Evolutionary conservation across 2,329 filamentous ascomycete genomes (phyloP).

Genomic region (Neopestalotiopsis rosae): DNA sequence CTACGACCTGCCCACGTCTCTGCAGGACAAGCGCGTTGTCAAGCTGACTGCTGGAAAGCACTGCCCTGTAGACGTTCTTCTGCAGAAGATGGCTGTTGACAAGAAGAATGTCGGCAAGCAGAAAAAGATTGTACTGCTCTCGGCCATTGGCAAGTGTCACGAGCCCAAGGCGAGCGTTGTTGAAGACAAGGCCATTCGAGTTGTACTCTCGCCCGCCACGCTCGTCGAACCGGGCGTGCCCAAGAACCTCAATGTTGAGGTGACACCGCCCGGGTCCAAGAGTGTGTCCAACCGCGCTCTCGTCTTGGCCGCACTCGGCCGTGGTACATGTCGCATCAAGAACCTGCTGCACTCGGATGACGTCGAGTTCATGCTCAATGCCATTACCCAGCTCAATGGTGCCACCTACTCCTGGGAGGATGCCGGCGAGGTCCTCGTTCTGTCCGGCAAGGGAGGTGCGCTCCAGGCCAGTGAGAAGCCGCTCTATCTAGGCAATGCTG

Average conservation of each 20-base stretch:
- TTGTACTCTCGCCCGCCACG: slow-evolving; percentile 82
- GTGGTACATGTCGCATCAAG: slow-evolving; percentile 84
- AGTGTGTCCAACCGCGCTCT: slow-evolving; percentile 96
- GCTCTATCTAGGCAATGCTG: slow-evolving; percentile 94
- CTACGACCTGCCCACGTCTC: slow-evolving; percentile 85
- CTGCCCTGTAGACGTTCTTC: slow-evolving; percentile 83
- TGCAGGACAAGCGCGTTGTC: slow-evolving; percentile 82
- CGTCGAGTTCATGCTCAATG: slow-evolving; percentile 95
- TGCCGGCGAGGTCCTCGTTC: slow-evolving; percentile 86
- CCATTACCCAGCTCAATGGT: slow-evolving; percentile 82
- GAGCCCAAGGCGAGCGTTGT: slow-evolving; percentile 90
- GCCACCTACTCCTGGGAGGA: slow-evolving; percentile 94
- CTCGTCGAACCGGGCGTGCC: slow-evolving; percentile 76
- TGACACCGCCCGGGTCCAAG: slow-evolving; percentile 93
- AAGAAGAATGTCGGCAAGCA: slow-evolving; percentile 97
- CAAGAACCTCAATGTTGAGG: slow-evolving; percentile 68
- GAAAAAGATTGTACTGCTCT: slow-evolving; percentile 94
- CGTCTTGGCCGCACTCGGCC: slow-evolving; percentile 88
- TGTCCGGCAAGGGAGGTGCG: slow-evolving; percentile 88
- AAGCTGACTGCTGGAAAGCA: slow-evolving; percentile 84
- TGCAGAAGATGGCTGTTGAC: slow-evolving; percentile 95
- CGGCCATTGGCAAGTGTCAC: slow-evolving; percentile 85
- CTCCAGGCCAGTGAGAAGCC: slow-evolving; percentile 77
- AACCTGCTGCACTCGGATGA: slow-evolving; percentile 97
- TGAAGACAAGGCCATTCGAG: slow-evolving; percentile 81